These are phyloP conservation scores for Trichomonas gallinae DNA, from an alignment of 208 protist species.

Conservation along the genomic window DNA sequence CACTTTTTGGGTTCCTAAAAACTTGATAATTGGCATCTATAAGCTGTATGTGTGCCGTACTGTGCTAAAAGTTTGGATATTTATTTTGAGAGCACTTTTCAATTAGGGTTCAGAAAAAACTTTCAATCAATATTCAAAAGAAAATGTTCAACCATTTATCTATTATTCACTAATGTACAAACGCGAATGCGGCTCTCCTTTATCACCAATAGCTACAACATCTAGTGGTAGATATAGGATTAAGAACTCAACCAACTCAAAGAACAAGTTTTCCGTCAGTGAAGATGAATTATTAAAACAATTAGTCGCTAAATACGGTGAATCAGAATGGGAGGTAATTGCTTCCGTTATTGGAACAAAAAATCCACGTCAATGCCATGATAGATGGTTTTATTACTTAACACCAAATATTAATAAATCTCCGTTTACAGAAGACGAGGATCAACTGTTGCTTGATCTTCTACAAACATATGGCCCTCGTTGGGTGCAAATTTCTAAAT, in stretches of 20 bases:
- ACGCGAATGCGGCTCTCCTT: background rate
- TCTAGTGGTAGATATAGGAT: background rate
- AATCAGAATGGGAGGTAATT: background rate
- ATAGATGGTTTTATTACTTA: background rate
- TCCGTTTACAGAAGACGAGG: background rate
- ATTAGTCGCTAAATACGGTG: background rate
- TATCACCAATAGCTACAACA: background rate
- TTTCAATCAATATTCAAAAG: background rate
- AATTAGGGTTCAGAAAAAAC: background rate
- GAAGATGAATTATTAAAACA: background rate
- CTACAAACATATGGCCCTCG: background rate
- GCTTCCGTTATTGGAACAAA: background rate
- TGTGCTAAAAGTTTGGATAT: background rate
- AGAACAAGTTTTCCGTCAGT: background rate
- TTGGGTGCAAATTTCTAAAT: background rate
- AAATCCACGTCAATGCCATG: background rate
- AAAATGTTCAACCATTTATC: background rate
- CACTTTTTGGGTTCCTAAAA: background rate
- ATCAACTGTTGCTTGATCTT: background rate
- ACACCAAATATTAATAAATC: background rate
- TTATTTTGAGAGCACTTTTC: background rate
- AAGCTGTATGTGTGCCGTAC: background rate
- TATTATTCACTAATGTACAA: background rate
- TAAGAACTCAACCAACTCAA: background rate
- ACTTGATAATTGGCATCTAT: background rate